Percentiles rank a stretch among this genome's conserved stretches.
Conservation (phyloP, 768 basidiomycete genomes). For the Floccularia luteovirens region DNA sequence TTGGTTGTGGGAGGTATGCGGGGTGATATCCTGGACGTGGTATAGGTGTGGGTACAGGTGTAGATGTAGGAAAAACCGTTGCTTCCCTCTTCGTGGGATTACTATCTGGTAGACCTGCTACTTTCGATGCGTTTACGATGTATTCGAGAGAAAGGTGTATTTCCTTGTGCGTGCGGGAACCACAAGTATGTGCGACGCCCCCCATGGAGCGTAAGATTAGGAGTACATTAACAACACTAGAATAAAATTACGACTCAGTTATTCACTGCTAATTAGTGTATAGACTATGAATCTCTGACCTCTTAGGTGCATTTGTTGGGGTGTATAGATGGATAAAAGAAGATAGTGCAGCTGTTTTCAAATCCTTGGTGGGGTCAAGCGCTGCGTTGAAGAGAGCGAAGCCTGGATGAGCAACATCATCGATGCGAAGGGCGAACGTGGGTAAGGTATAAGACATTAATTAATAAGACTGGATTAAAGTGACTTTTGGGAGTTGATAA, state of each 20-base stretch:
- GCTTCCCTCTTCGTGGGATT: neutral
- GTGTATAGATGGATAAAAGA: conserved; percentile 39
- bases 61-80: neutral
- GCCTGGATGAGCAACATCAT: conserved; percentile 55
- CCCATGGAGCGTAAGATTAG: conserved; percentile 60
- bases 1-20: neutral
- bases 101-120: neutral
- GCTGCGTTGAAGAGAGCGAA: conserved; percentile 45
- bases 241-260: conserved; percentile 5
- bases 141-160: conserved; percentile 68
- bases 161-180: conserved; percentile 53
- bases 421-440: conserved; percentile 43
- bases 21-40: neutral
- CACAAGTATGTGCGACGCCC: conserved; percentile 65
- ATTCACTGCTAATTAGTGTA: conserved; percentile 3
- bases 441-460: no score
- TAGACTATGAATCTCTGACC: conserved; percentile 15
- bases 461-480: no score
- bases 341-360: conserved; percentile 40
- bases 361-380: conserved; percentile 32
- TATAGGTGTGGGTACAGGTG: neutral
- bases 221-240: conserved; percentile 43
- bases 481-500: no score
- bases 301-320: conserved; percentile 25
- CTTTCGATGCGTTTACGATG: conserved; percentile 31